Conservation (phyloP, 257 asterid genomes). For the Cynanchum wilfordii region DNA sequence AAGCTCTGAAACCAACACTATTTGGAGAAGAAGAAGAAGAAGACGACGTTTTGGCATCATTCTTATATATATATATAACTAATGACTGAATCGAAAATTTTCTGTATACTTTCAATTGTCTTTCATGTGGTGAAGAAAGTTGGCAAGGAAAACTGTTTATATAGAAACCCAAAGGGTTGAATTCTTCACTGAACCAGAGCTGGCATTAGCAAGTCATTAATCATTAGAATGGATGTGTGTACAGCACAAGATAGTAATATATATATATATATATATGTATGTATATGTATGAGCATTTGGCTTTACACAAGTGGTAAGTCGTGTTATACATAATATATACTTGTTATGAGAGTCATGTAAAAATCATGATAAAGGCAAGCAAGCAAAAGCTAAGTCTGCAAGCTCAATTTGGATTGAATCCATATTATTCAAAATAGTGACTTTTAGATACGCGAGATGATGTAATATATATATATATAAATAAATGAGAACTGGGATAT, state of each 20-base stretch:
- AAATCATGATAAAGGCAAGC: too few species aligned
- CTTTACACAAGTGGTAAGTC: too few species aligned
- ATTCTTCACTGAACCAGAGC: background rate
- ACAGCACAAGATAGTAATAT: background rate
- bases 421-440: too few species aligned
- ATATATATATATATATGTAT: too few species aligned
- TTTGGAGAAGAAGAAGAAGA: constrained; percentile 23
- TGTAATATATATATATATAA: background rate
- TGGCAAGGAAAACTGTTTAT: background rate
- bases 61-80: constrained; percentile 7
- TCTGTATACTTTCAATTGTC: background rate
- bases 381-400: too few species aligned
- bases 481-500: background rate
- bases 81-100: too few species aligned
- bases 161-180: background rate
- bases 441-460: too few species aligned
- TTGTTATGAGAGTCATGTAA: too few species aligned
- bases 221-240: background rate
- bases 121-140: background rate
- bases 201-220: background rate
- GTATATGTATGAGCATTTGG: too few species aligned
- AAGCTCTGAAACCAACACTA: background rate
- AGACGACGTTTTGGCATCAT: constrained; percentile 23
- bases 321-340: too few species aligned
- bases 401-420: too few species aligned